Evolutionary conservation across 768 basidiomycete genomes (phyloP), one percentile per base, ranked within the genome.

Genomic region (Royoungia palumana): DNA sequence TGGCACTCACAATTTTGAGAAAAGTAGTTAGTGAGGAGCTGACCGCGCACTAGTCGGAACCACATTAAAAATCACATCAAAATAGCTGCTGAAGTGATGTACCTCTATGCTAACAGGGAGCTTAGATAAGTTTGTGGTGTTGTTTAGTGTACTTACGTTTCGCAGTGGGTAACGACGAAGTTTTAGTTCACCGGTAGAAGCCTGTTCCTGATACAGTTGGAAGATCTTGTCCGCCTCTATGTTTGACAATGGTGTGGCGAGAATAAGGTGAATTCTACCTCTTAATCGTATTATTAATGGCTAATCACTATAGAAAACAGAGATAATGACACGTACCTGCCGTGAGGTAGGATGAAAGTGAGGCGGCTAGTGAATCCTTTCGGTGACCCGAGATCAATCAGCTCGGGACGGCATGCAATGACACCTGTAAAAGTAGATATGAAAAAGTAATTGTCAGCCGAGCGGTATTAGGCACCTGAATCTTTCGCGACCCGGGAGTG

Each of bases 11-110:
- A 80, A 49, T 91, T 91, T 55, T 91, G 89, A 13, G 89, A 90
- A 58, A 91, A 91, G 59, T 91, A 91, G 58, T 87, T 85, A 5
- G 89, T 85, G 41, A 91, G 68, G 4, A 90, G 66, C 4, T 74
- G 63, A 7, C 89, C 89, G 35, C 87, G 80, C 57, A 80, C 88
- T 90, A 47, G 19, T 20, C 47, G 52, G 49, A 45, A 46, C 35
- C 37, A 24, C 34, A 32, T 60, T 17, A 56, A 51, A 32, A 32
- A 24, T 32, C 14, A 5, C 21, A 34, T 41, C 35, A 54, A 32
- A 9, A 35, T n/a, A 35, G 40, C 16, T 22, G 24, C 21, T 22
- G 39, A 36, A 35, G 6, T 0, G 24, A 41, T 58, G 46, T 69
- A 87, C 87, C 80, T 76, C 82, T 87, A 57, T 88, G 83, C 87